phyloP scores from a whole-genome alignment of 176 grass and related monocot genomes.

The Aegilops longissima region DNA sequence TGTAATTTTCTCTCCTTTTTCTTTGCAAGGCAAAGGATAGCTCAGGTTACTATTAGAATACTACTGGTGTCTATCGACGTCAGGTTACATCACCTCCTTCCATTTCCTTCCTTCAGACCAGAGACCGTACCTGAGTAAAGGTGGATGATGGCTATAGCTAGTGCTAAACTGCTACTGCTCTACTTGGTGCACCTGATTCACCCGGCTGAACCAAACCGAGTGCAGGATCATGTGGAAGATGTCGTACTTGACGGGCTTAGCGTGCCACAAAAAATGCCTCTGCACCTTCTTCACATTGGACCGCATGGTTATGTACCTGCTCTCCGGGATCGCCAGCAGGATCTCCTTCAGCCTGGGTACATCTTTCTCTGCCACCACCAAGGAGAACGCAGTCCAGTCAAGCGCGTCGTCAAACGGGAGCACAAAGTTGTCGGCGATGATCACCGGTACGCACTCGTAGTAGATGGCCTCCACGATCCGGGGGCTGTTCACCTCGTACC shows the following conservation, averaged over 20 bases:
- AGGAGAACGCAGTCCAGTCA: too few relatives aligned
- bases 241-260: conserved; percentile 66
- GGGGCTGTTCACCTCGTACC: conserved; percentile 94
- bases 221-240: conserved; percentile 93
- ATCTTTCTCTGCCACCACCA: conserved; percentile 29
- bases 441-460: too few relatives aligned
- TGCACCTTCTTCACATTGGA: conserved; percentile 77
- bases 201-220: conserved; percentile 79
- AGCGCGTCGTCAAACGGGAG: too few relatives aligned
- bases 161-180: not conserved
- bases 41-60: too few relatives aligned
- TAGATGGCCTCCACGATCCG: conserved; percentile 80
- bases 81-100: not conserved
- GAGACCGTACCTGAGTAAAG: not conserved
- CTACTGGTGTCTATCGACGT: too few relatives aligned
- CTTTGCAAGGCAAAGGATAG: too few relatives aligned
- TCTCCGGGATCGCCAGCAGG: conserved; percentile 43
- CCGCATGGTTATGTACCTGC: conserved; percentile 51
- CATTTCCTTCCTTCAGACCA: not conserved
- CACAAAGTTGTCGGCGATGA: too few relatives aligned
- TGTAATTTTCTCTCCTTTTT: too few relatives aligned
- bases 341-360: conserved; percentile 72
- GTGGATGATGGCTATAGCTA: not conserved
- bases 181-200: conserved; percentile 51
- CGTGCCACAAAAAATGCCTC: conserved; percentile 86